phyloP scores from a whole-genome alignment of 2,329 filamentous ascomycete species.

The Alternaria sp. region DNA sequence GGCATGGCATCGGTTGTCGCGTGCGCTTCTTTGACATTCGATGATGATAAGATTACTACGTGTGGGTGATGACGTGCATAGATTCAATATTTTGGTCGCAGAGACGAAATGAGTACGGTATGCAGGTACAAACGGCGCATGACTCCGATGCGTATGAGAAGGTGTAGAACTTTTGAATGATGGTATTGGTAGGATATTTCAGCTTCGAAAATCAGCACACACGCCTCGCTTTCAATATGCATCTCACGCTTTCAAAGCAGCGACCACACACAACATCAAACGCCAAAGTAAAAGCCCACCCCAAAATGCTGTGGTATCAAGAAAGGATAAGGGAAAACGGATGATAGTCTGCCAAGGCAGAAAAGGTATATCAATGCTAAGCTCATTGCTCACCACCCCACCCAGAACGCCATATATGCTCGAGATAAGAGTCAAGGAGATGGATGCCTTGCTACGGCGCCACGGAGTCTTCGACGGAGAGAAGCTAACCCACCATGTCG shows the following conservation, averaged over 20 bases:
- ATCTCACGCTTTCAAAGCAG: too few species aligned
- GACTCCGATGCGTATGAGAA: not conserved
- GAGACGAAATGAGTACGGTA: not conserved
- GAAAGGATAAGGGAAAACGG: not conserved
- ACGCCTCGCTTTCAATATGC: not conserved
- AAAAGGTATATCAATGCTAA: not conserved
- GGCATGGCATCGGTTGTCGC: not conserved
- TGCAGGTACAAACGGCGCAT: not conserved
- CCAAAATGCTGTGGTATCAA: not conserved
- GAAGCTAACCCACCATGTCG: not conserved
- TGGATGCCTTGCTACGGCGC: not conserved
- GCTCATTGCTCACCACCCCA: not conserved
- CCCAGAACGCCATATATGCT: not conserved
- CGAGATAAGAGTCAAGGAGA: not conserved
- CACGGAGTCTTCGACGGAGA: not conserved
- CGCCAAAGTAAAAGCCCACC: not conserved
- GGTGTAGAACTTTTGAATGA: not conserved
- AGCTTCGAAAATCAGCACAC: rapidly evolving
- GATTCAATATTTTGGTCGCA: not conserved
- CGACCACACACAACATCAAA: not conserved
- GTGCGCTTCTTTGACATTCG: not conserved
- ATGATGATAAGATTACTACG: not conserved
- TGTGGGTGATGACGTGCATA: not conserved
- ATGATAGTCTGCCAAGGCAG: not conserved
- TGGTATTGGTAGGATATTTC: not conserved